Percentiles rank a stretch among this genome's conserved stretches.
phyloP scores from a whole-genome alignment of 2,329 filamentous ascomycete genomes.

The Pseudopithomyces chartarum region DNA sequence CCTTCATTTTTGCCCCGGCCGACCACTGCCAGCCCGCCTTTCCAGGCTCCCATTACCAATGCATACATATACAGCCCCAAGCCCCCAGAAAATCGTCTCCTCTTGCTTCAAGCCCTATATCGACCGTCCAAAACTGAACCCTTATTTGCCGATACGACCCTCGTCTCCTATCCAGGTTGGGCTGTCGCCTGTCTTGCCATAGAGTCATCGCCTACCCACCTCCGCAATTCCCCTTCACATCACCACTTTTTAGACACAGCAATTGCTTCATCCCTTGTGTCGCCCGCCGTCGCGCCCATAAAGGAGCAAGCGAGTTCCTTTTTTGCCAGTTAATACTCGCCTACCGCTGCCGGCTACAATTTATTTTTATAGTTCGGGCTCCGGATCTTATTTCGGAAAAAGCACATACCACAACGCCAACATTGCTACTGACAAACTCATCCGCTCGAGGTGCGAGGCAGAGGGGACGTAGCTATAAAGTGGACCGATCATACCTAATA shows the following conservation, averaged over 20 bases:
- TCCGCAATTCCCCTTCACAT: not conserved
- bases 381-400: slow-evolving; percentile 26
- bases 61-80: slow-evolving; percentile 32
- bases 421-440: slow-evolving; percentile 14
- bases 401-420: slow-evolving; percentile 18
- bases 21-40: slow-evolving; percentile 29
- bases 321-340: not conserved
- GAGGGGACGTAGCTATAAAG: slow-evolving; percentile 12
- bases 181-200: slow-evolving; percentile 27
- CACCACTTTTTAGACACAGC: not conserved
- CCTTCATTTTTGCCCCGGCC: slow-evolving; percentile 15
- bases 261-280: not conserved
- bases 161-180: slow-evolving; percentile 33
- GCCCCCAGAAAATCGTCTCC: slow-evolving; percentile 29
- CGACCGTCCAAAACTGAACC: slow-evolving; percentile 31
- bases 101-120: slow-evolving; percentile 26
- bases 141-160: slow-evolving; percentile 21
- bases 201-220: slow-evolving; percentile 13
- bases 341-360: slow-evolving; percentile 11
- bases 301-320: not conserved
- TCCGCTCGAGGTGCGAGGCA: slow-evolving; percentile 16
- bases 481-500: not conserved
- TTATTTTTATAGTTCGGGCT: slow-evolving; percentile 25
- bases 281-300: not conserved
- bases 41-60: slow-evolving; percentile 40